These are phyloP conservation scores for Casuarina glauca DNA, from an alignment of 306 rosid genomes.

Conservation along the genomic window DNA sequence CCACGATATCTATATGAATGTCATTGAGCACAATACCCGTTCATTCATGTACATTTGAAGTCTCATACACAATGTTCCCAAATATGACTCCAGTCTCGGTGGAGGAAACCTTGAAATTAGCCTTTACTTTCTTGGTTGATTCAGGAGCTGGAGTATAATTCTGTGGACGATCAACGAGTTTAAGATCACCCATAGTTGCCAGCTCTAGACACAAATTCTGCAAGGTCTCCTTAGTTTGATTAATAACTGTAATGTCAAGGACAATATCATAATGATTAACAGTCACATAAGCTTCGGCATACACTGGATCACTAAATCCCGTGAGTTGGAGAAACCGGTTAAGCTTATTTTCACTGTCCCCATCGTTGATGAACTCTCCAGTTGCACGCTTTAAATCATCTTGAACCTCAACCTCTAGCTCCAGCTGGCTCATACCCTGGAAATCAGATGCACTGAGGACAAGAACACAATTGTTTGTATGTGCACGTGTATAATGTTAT, in stretches of 20 bases:
- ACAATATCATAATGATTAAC: slow-evolving; percentile 97
- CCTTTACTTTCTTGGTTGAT: slow-evolving; percentile 46
- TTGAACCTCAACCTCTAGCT: slow-evolving; percentile 97
- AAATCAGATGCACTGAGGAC: slow-evolving; percentile 12
- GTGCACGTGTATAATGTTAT: neutral
- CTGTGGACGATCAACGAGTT: slow-evolving; percentile 98
- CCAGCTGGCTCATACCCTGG: slow-evolving; percentile 99
- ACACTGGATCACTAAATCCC: slow-evolving; percentile 98
- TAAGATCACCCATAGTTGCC: slow-evolving; percentile 99
- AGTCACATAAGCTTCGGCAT: slow-evolving; percentile 98
- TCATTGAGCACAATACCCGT: slow-evolving; percentile 41
- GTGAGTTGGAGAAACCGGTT: slow-evolving; percentile 98
- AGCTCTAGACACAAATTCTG: slow-evolving; percentile 98
- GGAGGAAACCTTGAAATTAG: no score
- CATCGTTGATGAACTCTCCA: slow-evolving; percentile 90
- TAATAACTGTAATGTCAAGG: slow-evolving; percentile 95
- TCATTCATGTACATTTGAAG: no score
- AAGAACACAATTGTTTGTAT: neutral
- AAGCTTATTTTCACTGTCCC: slow-evolving; percentile 86
- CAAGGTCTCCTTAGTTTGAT: slow-evolving; percentile 91
- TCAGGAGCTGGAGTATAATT: slow-evolving; percentile 97
- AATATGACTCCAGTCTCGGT: no score
- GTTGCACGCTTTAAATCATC: slow-evolving; percentile 99
- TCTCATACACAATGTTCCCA: slow-evolving; percentile 56
- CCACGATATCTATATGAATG: no score